phyloP scores from a whole-genome alignment of 2,329 filamentous ascomycete genomes.

The Spiromastix sp. region DNA sequence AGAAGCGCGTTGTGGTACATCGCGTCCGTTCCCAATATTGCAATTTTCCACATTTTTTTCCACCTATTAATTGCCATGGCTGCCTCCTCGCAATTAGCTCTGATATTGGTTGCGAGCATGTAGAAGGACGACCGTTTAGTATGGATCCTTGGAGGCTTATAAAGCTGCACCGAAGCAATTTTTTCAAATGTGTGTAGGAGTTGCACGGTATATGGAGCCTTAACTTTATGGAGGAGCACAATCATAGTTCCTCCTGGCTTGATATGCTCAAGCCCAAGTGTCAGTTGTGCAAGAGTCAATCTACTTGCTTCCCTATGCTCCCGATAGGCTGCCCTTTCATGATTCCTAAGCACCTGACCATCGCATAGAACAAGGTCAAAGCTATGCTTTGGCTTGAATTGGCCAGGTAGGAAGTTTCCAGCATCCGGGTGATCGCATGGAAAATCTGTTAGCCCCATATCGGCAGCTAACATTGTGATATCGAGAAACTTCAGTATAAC shows the following conservation, averaged over 20 bases:
- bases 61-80: conserved; percentile 27
- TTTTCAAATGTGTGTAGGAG: conserved; percentile 30
- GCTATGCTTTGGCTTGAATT: conserved; percentile 13
- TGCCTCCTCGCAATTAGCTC: conserved; percentile 23
- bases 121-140: conserved; percentile 42
- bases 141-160: conserved; percentile 36
- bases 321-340: conserved; percentile 24
- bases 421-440: conserved; percentile 14
- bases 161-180: conserved; percentile 34
- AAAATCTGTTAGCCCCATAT: conserved; percentile 27
- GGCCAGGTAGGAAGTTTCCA: conserved; percentile 16
- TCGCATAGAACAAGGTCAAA: conserved; percentile 41
- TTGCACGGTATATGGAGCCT: conserved; percentile 28
- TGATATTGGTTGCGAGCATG: conserved; percentile 38
- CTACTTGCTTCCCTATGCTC: conserved; percentile 27
- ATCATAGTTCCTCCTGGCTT: conserved; percentile 40
- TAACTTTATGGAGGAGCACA: conserved; percentile 40
- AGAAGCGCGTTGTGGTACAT: too few species aligned
- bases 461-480: conserved; percentile 41
- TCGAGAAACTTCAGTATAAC: conserved; percentile 27
- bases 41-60: conserved; percentile 30
- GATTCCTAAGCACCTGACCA: conserved; percentile 35
- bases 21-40: conserved; percentile 32
- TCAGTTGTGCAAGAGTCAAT: conserved; percentile 30
- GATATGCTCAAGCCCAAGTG: conserved; percentile 38